These are phyloP conservation scores for Sextonia rubra DNA, from an alignment of 164 flowering plant species.

Conservation along the genomic window DNA sequence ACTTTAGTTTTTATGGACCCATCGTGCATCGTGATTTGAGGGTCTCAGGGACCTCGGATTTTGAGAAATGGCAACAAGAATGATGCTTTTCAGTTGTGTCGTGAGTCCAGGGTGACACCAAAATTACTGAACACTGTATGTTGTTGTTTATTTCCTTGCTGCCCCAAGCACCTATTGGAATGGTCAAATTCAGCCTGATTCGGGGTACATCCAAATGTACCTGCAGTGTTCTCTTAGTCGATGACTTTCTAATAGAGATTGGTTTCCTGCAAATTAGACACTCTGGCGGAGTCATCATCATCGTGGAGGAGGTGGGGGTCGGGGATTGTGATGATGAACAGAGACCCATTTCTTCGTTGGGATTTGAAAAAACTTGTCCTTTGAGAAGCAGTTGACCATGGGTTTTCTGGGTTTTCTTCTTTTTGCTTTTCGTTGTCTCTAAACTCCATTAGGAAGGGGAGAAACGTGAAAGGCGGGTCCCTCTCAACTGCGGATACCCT, in stretches of 20 bases:
- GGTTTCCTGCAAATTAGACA: background rate
- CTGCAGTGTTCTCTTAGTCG: background rate
- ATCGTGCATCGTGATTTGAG: too few relatives aligned
- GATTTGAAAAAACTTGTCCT: conserved; percentile 29
- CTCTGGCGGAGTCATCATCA: too few relatives aligned
- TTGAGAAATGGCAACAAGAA: too few relatives aligned
- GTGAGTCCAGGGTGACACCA: too few relatives aligned
- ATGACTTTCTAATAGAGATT: background rate
- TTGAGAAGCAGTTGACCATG: conserved; percentile 30
- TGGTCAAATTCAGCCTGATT: background rate
- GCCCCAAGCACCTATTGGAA: background rate
- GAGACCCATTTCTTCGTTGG: conserved; percentile 19
- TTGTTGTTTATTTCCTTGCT: too few relatives aligned
- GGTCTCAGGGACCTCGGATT: too few relatives aligned
- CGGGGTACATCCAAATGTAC: background rate
- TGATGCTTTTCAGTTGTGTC: background rate
- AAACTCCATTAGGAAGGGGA: background rate
- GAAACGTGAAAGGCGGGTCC: conserved; percentile 9
- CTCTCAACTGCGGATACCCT: conserved; percentile 10
- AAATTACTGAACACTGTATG: too few relatives aligned
- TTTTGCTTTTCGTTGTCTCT: conserved; percentile 9
- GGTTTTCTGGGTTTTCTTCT: conserved; percentile 12
- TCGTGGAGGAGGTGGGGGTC: too few relatives aligned
- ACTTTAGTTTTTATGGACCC: too few relatives aligned
- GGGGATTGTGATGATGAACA: conserved; percentile 10